Percentiles rank a stretch among this genome's conserved stretches.
These are phyloP conservation scores for Hordeum pubiflorum DNA, from an alignment of 202 grass and related monocot genomes.

Conservation along the genomic window DNA sequence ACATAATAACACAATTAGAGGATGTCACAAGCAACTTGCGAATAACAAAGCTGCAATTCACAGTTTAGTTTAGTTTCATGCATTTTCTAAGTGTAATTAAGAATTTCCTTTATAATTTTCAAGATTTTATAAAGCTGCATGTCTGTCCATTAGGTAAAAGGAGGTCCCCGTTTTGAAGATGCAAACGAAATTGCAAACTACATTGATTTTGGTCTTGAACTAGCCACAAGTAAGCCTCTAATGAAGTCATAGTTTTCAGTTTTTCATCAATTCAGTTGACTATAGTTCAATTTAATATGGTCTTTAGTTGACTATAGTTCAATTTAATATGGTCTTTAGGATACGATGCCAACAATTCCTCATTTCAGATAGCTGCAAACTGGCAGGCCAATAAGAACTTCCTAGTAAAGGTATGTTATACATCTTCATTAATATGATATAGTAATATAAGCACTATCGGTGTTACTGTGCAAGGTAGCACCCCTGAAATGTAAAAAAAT, in stretches of 20 bases:
- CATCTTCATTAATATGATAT: constrained; percentile 6
- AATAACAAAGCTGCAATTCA: background rate
- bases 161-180: background rate
- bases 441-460: too few species aligned
- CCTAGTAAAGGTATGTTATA: constrained; percentile 60
- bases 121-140: background rate
- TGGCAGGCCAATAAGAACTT: constrained; percentile 99
- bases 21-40: background rate
- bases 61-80: background rate
- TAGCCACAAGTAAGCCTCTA: constrained; percentile 48
- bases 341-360: constrained; percentile 36
- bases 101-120: background rate
- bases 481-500: too few species aligned
- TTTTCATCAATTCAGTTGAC: constrained; percentile 21
- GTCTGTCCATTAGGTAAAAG: constrained; percentile 45
- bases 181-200: constrained; percentile 85
- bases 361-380: constrained; percentile 73
- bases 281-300: background rate
- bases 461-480: too few species aligned
- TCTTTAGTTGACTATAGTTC: constrained; percentile 33
- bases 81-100: background rate
- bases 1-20: background rate
- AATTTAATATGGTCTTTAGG: constrained; percentile 17
- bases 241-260: constrained; percentile 13
- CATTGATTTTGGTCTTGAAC: constrained; percentile 81